Evolutionary conservation across 176 grass and related monocot species (phyloP).

Genomic region (Alloteropsis semialata): DNA sequence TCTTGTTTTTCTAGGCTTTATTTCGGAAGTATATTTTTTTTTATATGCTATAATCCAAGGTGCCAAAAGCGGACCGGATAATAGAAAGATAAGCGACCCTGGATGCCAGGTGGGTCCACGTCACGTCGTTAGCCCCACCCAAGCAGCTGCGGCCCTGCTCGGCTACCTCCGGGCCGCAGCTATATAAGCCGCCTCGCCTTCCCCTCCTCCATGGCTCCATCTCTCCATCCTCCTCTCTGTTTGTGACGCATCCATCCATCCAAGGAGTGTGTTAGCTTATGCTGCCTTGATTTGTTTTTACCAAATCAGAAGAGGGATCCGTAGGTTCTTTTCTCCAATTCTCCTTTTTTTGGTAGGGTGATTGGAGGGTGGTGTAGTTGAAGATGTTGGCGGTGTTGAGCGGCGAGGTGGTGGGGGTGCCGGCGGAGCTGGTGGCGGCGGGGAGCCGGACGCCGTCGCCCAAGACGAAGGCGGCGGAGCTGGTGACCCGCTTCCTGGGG

Average conservation of each 20-base stretch:
- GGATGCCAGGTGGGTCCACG: no score
- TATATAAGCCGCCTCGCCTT: slow-evolving; percentile 5
- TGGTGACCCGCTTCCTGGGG: slow-evolving; percentile 63
- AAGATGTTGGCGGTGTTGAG: slow-evolving; percentile 87
- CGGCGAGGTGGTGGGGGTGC: slow-evolving; percentile 87
- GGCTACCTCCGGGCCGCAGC: neutral
- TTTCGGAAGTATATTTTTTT: no score
- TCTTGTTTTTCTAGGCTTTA: no score
- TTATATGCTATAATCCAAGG: no score
- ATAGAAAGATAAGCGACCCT: no score
- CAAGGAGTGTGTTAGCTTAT: neutral
- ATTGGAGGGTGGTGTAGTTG: neutral
- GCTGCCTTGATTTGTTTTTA: neutral
- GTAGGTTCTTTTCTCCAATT: no score
- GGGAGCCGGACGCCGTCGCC: slow-evolving; percentile 95
- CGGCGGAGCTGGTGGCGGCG: slow-evolving; percentile 82
- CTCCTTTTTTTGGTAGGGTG: no score
- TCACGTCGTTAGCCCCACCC: no score
- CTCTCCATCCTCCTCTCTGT: no score
- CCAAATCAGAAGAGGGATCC: neutral
- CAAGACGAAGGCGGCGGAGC: slow-evolving; percentile 71
- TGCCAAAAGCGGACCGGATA: no score
- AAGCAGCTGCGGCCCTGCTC: no score
- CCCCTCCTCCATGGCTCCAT: neutral
- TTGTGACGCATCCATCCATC: neutral